Conservation (phyloP, 805 yeast genomes). For the Priceomyces haplophilus region DNA sequence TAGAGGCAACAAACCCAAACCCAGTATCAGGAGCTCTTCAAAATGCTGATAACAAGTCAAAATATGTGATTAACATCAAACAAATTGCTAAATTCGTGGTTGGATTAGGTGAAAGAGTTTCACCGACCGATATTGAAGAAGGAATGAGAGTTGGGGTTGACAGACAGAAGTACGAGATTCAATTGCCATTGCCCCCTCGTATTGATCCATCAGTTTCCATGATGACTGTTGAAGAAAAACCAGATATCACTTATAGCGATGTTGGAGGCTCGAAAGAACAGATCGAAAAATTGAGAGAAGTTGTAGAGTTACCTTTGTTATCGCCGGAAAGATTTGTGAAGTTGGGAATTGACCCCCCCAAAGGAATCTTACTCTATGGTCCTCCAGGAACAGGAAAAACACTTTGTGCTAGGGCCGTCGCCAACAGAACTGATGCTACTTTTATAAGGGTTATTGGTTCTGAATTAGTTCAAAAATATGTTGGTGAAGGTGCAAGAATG, state of each 20-base stretch:
- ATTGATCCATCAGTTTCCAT: constrained; percentile 97
- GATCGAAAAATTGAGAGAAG: constrained; percentile 93
- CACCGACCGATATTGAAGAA: constrained; percentile 98
- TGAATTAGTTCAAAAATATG: constrained; percentile 96
- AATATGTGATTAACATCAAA: constrained; percentile 93
- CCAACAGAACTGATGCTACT: constrained; percentile 98
- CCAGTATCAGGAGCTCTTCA: constrained; percentile 33
- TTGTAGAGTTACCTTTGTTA: constrained; percentile 87
- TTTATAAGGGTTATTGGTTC: constrained; percentile 98
- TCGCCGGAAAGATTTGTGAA: constrained; percentile 97
- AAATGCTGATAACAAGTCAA: constrained; percentile 79
- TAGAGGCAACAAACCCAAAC: constrained; percentile 51
- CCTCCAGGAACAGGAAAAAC: constrained; percentile 99
- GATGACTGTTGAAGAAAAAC: constrained; percentile 99
- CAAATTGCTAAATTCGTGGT: constrained; percentile 98
- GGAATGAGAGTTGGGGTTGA: constrained; percentile 99
- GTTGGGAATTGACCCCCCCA: constrained; percentile 98
- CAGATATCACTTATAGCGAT: constrained; percentile 97
- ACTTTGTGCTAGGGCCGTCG: constrained; percentile 97
- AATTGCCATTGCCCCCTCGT: constrained; percentile 94
- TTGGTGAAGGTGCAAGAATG: constrained; percentile 99
- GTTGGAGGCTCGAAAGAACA: constrained; percentile 99
- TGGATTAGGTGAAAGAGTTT: constrained; percentile 91
- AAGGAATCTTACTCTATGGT: constrained; percentile 93
- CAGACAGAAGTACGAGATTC: constrained; percentile 93